These are phyloP conservation scores for Sporobolomyces roseus DNA, from an alignment of 768 basidiomycete species.

Conservation along the genomic window DNA sequence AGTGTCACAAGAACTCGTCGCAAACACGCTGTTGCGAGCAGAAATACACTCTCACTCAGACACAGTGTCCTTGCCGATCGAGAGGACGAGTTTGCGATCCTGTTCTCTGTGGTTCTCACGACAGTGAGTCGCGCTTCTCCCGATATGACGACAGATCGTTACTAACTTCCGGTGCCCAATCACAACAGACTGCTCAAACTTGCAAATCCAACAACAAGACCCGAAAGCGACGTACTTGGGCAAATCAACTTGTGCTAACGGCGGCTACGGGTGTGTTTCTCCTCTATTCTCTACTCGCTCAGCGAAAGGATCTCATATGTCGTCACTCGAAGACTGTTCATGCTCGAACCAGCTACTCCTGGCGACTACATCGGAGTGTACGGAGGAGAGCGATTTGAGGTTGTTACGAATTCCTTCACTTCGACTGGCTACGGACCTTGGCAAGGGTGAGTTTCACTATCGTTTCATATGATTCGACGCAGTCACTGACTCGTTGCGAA, in stretches of 20 bases:
- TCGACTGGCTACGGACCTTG: slow-evolving; percentile 4
- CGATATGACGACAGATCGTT: no score
- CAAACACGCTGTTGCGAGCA: background rate
- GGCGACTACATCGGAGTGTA: background rate
- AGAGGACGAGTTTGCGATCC: background rate
- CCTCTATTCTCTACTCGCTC: background rate
- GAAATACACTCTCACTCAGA: background rate
- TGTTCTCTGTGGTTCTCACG: background rate
- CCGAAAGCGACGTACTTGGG: background rate
- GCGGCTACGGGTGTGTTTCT: background rate
- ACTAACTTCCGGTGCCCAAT: no score
- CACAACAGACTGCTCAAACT: background rate
- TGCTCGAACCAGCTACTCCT: background rate
- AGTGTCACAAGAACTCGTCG: background rate
- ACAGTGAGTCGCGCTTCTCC: background rate
- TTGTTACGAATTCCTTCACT: background rate
- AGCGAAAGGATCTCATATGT: background rate
- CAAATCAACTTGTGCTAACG: background rate
- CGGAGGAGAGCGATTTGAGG: background rate
- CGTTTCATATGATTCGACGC: no score
- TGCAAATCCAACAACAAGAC: background rate
- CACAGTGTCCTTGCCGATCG: background rate
- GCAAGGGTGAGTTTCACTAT: background rate
- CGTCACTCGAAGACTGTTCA: no score
- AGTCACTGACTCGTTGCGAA: no score